Evolutionary conservation across 225 moss, liverwort and hornwort species (phyloP).

Genomic region (Climacium dendroides): DNA sequence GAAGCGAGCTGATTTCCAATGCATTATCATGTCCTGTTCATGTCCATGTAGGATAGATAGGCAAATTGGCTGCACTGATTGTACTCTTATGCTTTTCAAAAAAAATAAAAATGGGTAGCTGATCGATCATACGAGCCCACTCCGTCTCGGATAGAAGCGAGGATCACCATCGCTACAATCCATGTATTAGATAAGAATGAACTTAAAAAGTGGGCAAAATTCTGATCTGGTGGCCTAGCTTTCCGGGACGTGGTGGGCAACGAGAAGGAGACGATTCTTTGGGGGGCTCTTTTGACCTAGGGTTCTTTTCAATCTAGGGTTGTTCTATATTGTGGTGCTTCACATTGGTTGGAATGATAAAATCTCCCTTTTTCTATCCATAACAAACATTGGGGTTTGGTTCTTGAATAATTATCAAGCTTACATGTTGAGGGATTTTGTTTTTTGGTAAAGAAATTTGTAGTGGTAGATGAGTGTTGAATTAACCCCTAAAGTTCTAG

Average conservation of each 20-base stretch:
- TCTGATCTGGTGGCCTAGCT: neutral
- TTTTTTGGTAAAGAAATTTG: neutral
- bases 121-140: neutral
- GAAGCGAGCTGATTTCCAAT: neutral
- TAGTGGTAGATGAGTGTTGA: too few relatives aligned
- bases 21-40: neutral
- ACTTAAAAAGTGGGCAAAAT: neutral
- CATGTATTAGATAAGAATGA: neutral
- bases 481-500: too few relatives aligned
- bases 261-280: rapidly evolving
- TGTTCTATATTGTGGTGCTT: too few relatives aligned
- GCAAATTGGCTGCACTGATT: neutral
- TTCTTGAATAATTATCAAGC: neutral
- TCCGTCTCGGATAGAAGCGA: neutral
- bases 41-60: neutral
- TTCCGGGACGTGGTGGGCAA: neutral
- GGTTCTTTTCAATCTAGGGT: rapidly evolving
- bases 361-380: neutral
- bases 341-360: neutral
- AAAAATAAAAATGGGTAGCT: too few relatives aligned
- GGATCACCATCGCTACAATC: neutral
- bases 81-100: neutral
- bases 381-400: neutral
- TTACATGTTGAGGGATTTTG: neutral
- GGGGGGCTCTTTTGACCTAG: neutral